phyloP scores from a whole-genome alignment of 164 flowering plant species.

The Macadamia integrifolia region DNA sequence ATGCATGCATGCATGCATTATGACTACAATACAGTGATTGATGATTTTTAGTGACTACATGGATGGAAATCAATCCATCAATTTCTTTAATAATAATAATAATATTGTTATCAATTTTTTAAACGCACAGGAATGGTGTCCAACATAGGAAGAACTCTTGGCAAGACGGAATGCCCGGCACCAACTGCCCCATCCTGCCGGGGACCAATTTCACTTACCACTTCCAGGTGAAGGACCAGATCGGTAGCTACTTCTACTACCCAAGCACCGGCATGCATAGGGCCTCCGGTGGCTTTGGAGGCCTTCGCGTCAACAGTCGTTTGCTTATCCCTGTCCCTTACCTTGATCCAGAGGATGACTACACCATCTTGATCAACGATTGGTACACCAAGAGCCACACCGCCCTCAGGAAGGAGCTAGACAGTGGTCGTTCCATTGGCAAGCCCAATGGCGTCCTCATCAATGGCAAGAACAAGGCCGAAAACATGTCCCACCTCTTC shows the following conservation, averaged over 20 bases:
- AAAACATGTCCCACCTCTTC: slow-evolving; percentile 21
- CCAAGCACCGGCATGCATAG: slow-evolving; percentile 28
- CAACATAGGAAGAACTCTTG: slow-evolving; percentile 59
- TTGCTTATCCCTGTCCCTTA: slow-evolving; percentile 41
- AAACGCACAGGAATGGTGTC: slow-evolving; percentile 29
- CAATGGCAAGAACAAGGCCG: slow-evolving; percentile 30
- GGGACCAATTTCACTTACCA: slow-evolving; percentile 45
- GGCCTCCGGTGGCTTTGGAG: slow-evolving; percentile 39
- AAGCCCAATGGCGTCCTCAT: slow-evolving; percentile 38
- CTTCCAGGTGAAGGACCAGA: slow-evolving; percentile 50
- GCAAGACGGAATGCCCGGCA: slow-evolving; percentile 43
- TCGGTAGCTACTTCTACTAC: slow-evolving; percentile 45
- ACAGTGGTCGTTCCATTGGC: slow-evolving; percentile 27
- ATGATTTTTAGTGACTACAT: no score
- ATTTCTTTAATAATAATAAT: no score
- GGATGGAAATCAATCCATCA: no score
- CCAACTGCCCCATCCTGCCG: slow-evolving; percentile 43
- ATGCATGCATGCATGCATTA: not conserved
- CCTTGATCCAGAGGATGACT: slow-evolving; percentile 47
- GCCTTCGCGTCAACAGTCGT: slow-evolving; percentile 37
- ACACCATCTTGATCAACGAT: slow-evolving; percentile 43
- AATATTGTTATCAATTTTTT: no score
- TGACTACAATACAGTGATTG: no score
- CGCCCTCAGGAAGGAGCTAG: slow-evolving; percentile 17
- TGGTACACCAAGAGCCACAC: slow-evolving; percentile 43